Conservation (phyloP, 306 rosid species). For the Begonia loranthoides region DNA sequence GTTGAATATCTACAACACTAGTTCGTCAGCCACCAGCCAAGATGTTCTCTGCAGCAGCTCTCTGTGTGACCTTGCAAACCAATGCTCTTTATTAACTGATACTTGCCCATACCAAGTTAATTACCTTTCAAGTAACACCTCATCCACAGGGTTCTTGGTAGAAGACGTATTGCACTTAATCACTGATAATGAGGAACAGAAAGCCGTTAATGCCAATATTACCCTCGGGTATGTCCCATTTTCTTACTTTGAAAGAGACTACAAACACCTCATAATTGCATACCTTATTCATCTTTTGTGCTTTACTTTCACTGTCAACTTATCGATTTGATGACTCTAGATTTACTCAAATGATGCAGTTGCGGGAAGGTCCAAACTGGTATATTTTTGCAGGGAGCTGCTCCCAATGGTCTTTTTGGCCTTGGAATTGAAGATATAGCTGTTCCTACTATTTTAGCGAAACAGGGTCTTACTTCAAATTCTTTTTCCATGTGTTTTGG, state of each 20-base stretch:
- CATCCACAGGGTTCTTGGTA: slow-evolving; percentile 60
- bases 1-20: slow-evolving; percentile 50
- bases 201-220: slow-evolving; percentile 25
- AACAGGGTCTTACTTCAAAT: slow-evolving; percentile 41
- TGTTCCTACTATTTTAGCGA: slow-evolving; percentile 79
- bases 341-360: slow-evolving; percentile 22
- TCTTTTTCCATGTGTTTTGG: slow-evolving; percentile 96
- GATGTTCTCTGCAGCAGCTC: slow-evolving; percentile 49
- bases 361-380: slow-evolving; percentile 84
- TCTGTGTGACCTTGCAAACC: slow-evolving; percentile 25
- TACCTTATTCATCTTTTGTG: slow-evolving; percentile 1
- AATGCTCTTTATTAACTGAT: slow-evolving; percentile 35
- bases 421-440: slow-evolving; percentile 61
- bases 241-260: too few relatives aligned
- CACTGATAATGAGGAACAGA: slow-evolving; percentile 30
- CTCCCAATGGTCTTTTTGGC: slow-evolving; percentile 83
- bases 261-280: too few relatives aligned
- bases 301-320: slow-evolving; percentile 1
- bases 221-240: slow-evolving; percentile 40
- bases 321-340: too few relatives aligned
- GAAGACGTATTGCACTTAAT: slow-evolving; percentile 72
- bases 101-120: slow-evolving; percentile 38
- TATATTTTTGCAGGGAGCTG: slow-evolving; percentile 47
- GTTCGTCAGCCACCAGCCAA: slow-evolving; percentile 51
- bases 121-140: slow-evolving; percentile 50